Base-by-base conservation (phyloP, 345 rosid species). In the Hypericum androsaemum region DNA sequence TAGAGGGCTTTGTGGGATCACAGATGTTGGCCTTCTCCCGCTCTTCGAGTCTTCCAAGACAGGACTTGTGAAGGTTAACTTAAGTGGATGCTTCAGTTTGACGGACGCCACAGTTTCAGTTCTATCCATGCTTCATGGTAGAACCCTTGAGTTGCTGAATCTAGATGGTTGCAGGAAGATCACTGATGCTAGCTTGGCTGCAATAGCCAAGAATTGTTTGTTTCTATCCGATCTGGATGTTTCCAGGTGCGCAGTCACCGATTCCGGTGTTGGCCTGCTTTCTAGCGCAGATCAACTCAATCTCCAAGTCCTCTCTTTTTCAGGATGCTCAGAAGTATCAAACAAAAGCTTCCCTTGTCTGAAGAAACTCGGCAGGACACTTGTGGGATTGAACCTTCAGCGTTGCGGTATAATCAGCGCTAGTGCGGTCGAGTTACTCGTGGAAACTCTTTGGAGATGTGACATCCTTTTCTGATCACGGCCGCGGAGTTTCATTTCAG, bases 321-420 rank as follows among this genome's bases (percentile, higher is more conserved):
- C 84, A 2, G 86, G 94, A 46, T 88, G 97, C 73, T 54, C 76
- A 36, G 42, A 64, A 74, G 59, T 92, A 10, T 75, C 98, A 10
- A 80, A 76, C 70, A 83, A 70, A 66, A 75, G 88, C 81, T 43
- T 83, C 48, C 62, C 80, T 46, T 59, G 74, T 39, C 61, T 92
- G 0, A 63, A 64, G 50, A 71, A 68, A 57, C 55, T 92, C 66
- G 95, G 90, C 52, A 60, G 70, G 46, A 77, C 86, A 43, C 69
- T 92, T 14, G 50, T 78, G 58, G 98, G 98, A 35, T 68, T 92
- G 70, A 85, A 88, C 45, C 76, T 92, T 54, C 84, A 83, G 68
- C 75, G 72, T 45, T 92, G 98, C 80, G 83, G 71, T n/a, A 68
- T 76, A 52, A 71, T 92, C 49, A 81, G 82, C 64, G 50, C 48